These are phyloP conservation scores for Sisymbrium irio DNA, from an alignment of 345 rosid genomes.

Conservation along the genomic window DNA sequence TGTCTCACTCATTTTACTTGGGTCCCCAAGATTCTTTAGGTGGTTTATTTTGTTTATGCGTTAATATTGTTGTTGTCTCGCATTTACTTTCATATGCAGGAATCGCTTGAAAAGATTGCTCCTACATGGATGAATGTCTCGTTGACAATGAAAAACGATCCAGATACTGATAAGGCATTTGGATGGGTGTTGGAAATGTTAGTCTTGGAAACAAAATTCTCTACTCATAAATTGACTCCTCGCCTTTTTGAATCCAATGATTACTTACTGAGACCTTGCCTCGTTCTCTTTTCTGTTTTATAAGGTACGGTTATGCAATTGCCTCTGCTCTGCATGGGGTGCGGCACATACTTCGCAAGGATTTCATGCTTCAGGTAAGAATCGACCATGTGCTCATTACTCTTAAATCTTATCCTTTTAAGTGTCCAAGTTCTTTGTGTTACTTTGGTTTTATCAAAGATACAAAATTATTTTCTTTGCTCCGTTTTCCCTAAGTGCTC, in stretches of 20 bases:
- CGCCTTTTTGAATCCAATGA: conserved; percentile 8
- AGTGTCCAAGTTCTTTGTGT: neutral
- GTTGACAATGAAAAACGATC: conserved; percentile 84
- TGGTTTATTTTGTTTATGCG: neutral
- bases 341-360: conserved; percentile 73
- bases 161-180: conserved; percentile 89
- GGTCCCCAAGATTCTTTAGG: neutral
- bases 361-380: conserved; percentile 95
- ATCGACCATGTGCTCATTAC: conserved; percentile 15
- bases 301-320: conserved; percentile 96
- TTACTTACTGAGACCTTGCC: neutral
- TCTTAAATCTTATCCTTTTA: neutral
- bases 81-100: conserved; percentile 39
- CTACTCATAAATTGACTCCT: neutral
- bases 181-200: conserved; percentile 99
- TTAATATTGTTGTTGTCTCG: neutral
- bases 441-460: neutral
- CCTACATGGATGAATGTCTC: conserved; percentile 99
- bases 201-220: conserved; percentile 30
- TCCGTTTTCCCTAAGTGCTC: conserved; percentile 8
- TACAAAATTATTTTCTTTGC: neutral
- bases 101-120: conserved; percentile 74
- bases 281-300: conserved; percentile 23
- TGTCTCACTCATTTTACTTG: conserved; percentile 1
- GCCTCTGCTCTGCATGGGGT: conserved; percentile 97